These are phyloP conservation scores for Chlorella vulgaris DNA, from an alignment of 139 green algal species.

Conservation along the genomic window DNA sequence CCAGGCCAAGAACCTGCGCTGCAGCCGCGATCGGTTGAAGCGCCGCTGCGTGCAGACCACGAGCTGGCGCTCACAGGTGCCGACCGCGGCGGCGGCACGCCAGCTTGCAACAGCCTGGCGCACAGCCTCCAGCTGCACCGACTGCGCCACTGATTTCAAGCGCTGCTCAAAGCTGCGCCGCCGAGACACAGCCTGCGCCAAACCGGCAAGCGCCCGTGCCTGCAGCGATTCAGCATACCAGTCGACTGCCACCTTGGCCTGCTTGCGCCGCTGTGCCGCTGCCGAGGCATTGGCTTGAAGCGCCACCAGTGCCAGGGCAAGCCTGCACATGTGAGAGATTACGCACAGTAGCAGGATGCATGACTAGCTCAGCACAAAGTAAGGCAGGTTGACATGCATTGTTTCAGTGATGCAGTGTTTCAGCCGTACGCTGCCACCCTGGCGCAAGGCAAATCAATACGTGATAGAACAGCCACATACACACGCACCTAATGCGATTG, in stretches of 20 bases:
- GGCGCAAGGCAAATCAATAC: background rate
- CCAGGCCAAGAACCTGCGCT: background rate
- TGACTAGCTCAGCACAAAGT: background rate
- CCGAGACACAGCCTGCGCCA: constrained; percentile 12
- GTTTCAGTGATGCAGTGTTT: background rate
- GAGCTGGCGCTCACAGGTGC: constrained; percentile 9
- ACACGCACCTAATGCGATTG: constrained; percentile 9
- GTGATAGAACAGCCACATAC: background rate
- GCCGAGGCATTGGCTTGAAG: background rate
- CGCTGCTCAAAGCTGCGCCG: constrained; percentile 1
- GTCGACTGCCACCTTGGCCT: background rate
- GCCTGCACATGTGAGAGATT: background rate
- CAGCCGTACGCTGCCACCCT: background rate
- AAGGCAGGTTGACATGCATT: background rate
- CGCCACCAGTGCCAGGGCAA: background rate
- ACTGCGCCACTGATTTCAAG: background rate
- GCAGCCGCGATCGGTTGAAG: background rate
- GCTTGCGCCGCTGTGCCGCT: background rate
- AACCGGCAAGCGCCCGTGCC: constrained; percentile 12
- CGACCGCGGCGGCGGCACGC: background rate
- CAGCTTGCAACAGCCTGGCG: constrained; percentile 2
- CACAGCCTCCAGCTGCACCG: background rate
- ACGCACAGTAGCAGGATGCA: background rate
- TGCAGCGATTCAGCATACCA: constrained; percentile 24
- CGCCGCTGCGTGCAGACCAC: background rate